These are phyloP conservation scores for Eucalyptus urophylla DNA, from an alignment of 345 rosid genomes.

Conservation along the genomic window DNA sequence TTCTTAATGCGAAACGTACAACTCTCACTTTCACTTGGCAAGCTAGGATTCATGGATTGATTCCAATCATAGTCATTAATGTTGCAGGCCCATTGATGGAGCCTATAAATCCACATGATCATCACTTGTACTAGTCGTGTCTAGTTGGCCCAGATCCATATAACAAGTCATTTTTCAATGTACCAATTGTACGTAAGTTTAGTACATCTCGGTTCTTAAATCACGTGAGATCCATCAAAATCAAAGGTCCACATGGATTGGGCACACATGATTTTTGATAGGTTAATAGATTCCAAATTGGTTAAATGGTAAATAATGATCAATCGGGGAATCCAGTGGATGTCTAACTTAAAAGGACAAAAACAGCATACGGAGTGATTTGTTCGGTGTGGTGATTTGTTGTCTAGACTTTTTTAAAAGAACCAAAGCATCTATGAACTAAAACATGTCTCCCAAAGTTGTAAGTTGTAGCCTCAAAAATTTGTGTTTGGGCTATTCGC, in stretches of 20 bases:
- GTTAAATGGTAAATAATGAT: neutral
- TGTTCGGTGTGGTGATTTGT: neutral
- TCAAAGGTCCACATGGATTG: neutral
- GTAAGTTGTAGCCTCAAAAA: neutral
- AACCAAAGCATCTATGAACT: neutral
- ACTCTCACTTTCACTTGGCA: neutral
- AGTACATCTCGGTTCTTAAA: neutral
- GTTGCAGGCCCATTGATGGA: neutral
- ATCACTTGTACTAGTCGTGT: rapidly evolving
- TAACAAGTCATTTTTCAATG: neutral
- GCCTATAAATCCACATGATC: neutral
- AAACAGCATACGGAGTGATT: neutral
- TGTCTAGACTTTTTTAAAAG: neutral
- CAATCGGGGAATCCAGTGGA: neutral
- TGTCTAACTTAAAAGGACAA: neutral
- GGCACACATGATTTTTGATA: neutral
- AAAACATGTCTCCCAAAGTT: neutral
- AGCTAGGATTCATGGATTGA: too few species aligned
- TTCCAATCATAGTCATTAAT: neutral
- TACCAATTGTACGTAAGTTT: rapidly evolving
- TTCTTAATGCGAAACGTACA: neutral
- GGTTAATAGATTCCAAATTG: neutral
- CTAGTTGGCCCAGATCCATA: neutral
- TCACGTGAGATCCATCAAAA: neutral
- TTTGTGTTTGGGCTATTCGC: neutral